A percentile compares a stretch with the other conserved stretches of the same genome.
These are phyloP conservation scores for Conidiobolus incongruus DNA, from an alignment of 371 early-diverging fungal genomes.

Conservation along the genomic window DNA sequence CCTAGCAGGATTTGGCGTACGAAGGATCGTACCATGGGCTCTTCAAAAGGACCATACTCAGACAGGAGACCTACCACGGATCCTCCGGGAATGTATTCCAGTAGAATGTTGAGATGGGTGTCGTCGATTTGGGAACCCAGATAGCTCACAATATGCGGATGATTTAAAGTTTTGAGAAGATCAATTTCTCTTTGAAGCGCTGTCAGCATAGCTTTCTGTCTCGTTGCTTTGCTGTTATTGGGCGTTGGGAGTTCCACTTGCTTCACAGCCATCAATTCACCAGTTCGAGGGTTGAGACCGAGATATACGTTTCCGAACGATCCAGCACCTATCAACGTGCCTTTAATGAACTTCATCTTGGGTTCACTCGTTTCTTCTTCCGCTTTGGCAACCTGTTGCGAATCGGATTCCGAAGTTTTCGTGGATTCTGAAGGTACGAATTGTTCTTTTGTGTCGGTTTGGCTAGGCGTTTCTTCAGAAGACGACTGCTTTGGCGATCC, in stretches of 20 bases:
- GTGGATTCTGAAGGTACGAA: not conserved
- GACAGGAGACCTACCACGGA: constrained; percentile 71
- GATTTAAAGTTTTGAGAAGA: constrained; percentile 68
- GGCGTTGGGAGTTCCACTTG: constrained; percentile 72
- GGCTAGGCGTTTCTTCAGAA: not conserved
- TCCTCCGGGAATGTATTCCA: constrained; percentile 97
- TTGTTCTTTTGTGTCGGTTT: not conserved
- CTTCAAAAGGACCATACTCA: constrained; percentile 70
- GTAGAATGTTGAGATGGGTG: constrained; percentile 70
- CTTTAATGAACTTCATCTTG: constrained; percentile 68
- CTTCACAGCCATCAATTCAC: constrained; percentile 93
- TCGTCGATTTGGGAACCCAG: constrained; percentile 64
- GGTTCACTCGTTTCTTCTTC: too few relatives aligned
- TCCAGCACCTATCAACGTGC: constrained; percentile 85
- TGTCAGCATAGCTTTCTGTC: constrained; percentile 29
- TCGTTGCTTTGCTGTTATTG: constrained; percentile 32
- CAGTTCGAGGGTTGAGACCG: constrained; percentile 62
- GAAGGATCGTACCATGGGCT: constrained; percentile 57
- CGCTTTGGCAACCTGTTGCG: not conserved
- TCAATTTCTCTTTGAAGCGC: constrained; percentile 75
- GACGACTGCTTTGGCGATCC: too few relatives aligned
- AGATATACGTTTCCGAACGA: constrained; percentile 93
- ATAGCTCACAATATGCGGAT: constrained; percentile 89
- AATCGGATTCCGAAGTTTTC: not conserved
- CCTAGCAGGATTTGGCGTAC: constrained; percentile 83